Percentiles rank a stretch among this genome's conserved stretches.
These are phyloP conservation scores for Tetracladium marchalianum DNA, from an alignment of 495 filamentous ascomycete genomes.

Conservation along the genomic window DNA sequence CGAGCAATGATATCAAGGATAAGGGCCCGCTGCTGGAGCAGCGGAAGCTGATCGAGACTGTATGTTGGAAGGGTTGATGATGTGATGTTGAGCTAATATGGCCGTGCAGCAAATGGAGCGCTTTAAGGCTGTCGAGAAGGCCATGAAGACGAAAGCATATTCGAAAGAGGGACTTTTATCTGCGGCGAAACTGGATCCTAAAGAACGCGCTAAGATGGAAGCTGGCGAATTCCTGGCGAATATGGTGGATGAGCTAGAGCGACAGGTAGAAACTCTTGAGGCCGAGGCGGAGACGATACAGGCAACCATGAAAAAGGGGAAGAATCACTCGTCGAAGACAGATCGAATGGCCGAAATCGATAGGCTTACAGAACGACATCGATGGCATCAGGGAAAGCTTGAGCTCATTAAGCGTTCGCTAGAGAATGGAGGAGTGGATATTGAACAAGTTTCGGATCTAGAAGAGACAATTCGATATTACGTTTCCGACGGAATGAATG, in stretches of 20 bases:
- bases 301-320: conserved; percentile 86
- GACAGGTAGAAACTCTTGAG: conserved; percentile 85
- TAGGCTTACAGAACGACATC: conserved; percentile 78
- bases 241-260: conserved; percentile 89
- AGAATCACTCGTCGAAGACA: conserved; percentile 69
- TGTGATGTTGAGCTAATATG: conserved; percentile 6
- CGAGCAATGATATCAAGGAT: conserved; percentile 96
- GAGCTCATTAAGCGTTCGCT: conserved; percentile 83
- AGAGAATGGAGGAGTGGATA: conserved; percentile 85
- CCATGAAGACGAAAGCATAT: conserved; percentile 99
- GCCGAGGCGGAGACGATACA: conserved; percentile 83
- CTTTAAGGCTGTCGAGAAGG: conserved; percentile 99
- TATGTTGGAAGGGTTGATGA: conserved; percentile 27
- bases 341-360: conserved; percentile 84
- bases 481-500: conserved; percentile 77
- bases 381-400: conserved; percentile 89
- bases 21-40: conserved; percentile 91
- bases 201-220: conserved; percentile 86
- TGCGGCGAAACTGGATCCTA: conserved; percentile 86
- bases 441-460: conserved; percentile 70
- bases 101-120: conserved; percentile 90
- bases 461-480: conserved; percentile 94
- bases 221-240: conserved; percentile 69
- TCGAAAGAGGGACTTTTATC: conserved; percentile 93
- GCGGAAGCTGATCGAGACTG: conserved; percentile 90